A percentile compares a stretch with the other conserved stretches of the same genome.
Evolutionary conservation across 805 yeast species (phyloP).

Genomic region (Tetrapisispora arboricola): DNA sequence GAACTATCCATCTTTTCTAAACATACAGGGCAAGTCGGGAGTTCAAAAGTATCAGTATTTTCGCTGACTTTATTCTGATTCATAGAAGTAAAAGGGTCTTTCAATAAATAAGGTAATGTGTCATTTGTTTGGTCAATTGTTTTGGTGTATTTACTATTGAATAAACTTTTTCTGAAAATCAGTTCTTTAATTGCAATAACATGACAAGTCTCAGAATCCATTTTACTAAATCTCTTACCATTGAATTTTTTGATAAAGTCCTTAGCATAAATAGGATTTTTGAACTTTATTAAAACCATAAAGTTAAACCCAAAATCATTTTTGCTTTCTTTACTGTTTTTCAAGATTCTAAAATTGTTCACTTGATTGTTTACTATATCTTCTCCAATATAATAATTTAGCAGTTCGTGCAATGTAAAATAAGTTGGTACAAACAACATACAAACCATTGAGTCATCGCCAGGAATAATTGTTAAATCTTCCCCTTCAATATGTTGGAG

Average conservation of each 20-base stretch:
- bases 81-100: constrained; percentile 56
- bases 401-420: constrained; percentile 71
- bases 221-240: constrained; percentile 68
- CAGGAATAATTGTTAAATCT: constrained; percentile 26
- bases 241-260: constrained; percentile 55
- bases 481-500: background rate
- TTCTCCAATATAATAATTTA: constrained; percentile 62
- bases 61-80: constrained; percentile 8
- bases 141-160: too few species aligned
- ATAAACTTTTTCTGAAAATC: constrained; percentile 29
- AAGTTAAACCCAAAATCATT: constrained; percentile 45
- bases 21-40: constrained; percentile 92
- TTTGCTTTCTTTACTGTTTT: constrained; percentile 39
- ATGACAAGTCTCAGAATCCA: constrained; percentile 84
- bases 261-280: constrained; percentile 43
- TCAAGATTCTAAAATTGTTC: constrained; percentile 61
- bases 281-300: constrained; percentile 69
- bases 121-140: too few species aligned
- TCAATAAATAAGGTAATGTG: constrained; percentile 52
- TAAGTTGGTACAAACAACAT: constrained; percentile 83
- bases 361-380: constrained; percentile 43
- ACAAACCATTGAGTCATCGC: constrained; percentile 61
- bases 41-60: constrained; percentile 41
- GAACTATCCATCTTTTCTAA: constrained; percentile 77
- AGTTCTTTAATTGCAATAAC: constrained; percentile 60